A percentile compares a stretch with the other conserved stretches of the same genome.
Evolutionary conservation across 1,284 basidiomycete genomes (phyloP).

Genomic region (Phellopilus nigrolimitatus): DNA sequence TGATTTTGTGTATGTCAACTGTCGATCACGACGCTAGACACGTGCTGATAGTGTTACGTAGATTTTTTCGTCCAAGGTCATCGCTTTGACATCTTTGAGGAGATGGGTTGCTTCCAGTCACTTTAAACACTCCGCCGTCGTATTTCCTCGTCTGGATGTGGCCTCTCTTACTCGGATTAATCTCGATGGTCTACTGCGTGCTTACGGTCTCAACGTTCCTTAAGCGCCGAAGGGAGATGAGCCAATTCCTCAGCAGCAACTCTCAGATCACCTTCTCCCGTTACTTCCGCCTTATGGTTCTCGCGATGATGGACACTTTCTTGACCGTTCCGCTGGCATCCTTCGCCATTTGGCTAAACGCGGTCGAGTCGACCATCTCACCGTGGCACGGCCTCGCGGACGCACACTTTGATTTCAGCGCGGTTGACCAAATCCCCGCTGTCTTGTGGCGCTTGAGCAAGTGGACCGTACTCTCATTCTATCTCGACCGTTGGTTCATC

Average conservation of each 20-base stretch:
- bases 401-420: constrained; percentile 35
- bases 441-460: constrained; percentile 22
- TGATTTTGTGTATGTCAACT: constrained; percentile 44
- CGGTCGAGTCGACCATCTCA: constrained; percentile 18
- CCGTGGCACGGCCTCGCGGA: constrained; percentile 36
- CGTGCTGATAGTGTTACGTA: constrained; percentile 22
- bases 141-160: constrained; percentile 38
- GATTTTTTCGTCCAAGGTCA: constrained; percentile 47
- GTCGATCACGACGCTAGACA: constrained; percentile 1
- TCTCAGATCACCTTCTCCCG: constrained; percentile 40
- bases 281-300: constrained; percentile 50
- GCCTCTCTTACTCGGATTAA: constrained; percentile 38
- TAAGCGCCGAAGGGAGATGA: constrained; percentile 29
- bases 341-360: constrained; percentile 37
- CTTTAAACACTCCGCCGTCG: constrained; percentile 40
- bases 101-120: constrained; percentile 47
- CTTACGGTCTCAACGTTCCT: constrained; percentile 32
- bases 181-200: constrained; percentile 22
- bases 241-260: constrained; percentile 28
- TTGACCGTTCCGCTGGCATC: constrained; percentile 41
- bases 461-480: constrained; percentile 9
- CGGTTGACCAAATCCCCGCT: constrained; percentile 26
- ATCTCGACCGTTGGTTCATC: constrained; percentile 30
- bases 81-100: constrained; percentile 54
- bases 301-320: constrained; percentile 41